phyloP scores from a whole-genome alignment of 2,329 filamentous ascomycete species.

The Sporothrix schenckii region DNA sequence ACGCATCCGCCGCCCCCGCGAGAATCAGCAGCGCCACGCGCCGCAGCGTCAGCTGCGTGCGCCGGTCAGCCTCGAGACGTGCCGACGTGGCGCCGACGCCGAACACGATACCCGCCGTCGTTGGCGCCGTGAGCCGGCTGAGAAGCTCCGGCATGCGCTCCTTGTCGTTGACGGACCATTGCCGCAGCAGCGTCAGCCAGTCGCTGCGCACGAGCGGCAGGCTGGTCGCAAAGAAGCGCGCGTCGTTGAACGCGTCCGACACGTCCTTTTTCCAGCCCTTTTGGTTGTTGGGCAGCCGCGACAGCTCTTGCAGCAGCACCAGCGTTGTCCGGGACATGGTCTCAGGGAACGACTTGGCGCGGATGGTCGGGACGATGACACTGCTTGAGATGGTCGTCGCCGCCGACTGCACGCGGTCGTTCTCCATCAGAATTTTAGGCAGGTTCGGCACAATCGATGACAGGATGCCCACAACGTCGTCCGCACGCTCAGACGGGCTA shows the following conservation, averaged over 20 bases:
- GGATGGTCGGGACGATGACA: conserved; percentile 78
- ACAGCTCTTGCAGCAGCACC: conserved; percentile 73
- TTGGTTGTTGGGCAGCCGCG: conserved; percentile 75
- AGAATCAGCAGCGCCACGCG: conserved; percentile 79
- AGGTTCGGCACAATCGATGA: conserved; percentile 78
- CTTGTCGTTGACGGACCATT: conserved; percentile 85
- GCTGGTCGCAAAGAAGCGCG: conserved; percentile 77
- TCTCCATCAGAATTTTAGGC: conserved; percentile 79
- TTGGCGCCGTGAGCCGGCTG: conserved; percentile 78
- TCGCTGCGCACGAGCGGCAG: conserved; percentile 66
- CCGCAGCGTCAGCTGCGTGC: conserved; percentile 85
- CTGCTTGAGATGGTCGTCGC: conserved; percentile 80
- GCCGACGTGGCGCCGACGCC: conserved; percentile 96
- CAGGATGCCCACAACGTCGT: conserved; percentile 80
- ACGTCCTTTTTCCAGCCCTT: conserved; percentile 95
- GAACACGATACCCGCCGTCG: conserved; percentile 94
- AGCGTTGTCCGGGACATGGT: conserved; percentile 75
- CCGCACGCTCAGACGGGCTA: conserved; percentile 56
- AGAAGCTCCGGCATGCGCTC: conserved; percentile 83
- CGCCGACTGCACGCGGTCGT: conserved; percentile 78
- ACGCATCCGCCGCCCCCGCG: conserved; percentile 75
- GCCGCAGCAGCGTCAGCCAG: conserved; percentile 77
- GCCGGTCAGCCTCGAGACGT: conserved; percentile 90
- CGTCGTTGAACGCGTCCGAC: conserved; percentile 86
- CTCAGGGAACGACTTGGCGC: conserved; percentile 83